Percentiles rank a stretch among this genome's conserved stretches.
Conservation (phyloP, 2,329 filamentous ascomycete genomes). For the Escovopsis sp. region DNA sequence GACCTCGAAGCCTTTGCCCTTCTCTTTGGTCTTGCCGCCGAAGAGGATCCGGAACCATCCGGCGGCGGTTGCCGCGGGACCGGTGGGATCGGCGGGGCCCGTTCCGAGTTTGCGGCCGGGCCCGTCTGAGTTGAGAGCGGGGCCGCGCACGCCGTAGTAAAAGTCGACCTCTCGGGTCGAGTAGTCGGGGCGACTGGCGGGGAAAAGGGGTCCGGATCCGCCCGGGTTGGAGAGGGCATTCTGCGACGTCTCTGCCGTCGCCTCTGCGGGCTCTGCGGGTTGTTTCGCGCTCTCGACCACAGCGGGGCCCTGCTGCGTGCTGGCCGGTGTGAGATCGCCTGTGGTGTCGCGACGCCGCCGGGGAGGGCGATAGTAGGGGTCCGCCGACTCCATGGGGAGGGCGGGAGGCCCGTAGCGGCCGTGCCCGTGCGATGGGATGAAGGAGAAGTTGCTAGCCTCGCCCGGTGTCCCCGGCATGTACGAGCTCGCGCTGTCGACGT, state of each 20-base stretch:
- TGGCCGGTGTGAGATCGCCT: slow-evolving; percentile 20
- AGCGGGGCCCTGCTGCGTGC: slow-evolving; percentile 16
- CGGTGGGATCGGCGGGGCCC: slow-evolving; percentile 86
- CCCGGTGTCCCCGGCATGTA: slow-evolving; percentile 61
- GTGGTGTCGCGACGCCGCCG: slow-evolving; percentile 52
- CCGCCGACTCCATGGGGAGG: slow-evolving; percentile 38
- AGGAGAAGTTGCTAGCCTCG: slow-evolving; percentile 58
- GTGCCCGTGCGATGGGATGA: slow-evolving; percentile 43
- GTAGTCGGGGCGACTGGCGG: slow-evolving; percentile 62
- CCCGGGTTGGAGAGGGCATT: slow-evolving; percentile 30
- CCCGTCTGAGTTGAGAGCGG: slow-evolving; percentile 67
- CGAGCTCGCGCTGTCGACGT: slow-evolving; percentile 45
- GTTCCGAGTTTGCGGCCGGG: slow-evolving; percentile 79
- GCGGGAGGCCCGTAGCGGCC: slow-evolving; percentile 30
- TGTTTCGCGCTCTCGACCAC: slow-evolving; percentile 24
- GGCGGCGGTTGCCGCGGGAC: slow-evolving; percentile 74
- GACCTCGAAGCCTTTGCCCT: slow-evolving; percentile 92
- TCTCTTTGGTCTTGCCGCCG: slow-evolving; percentile 79
- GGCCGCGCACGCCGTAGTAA: slow-evolving; percentile 85
- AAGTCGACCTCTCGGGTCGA: slow-evolving; percentile 91
- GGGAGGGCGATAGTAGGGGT: slow-evolving; percentile 83
- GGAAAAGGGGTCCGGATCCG: slow-evolving; percentile 19
- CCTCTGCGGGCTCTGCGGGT: slow-evolving; percentile 25
- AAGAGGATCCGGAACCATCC: slow-evolving; percentile 77
- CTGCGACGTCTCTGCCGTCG: slow-evolving; percentile 26